These are phyloP conservation scores for Hippophae rhamnoides DNA, from an alignment of 306 rosid genomes.

Conservation along the genomic window DNA sequence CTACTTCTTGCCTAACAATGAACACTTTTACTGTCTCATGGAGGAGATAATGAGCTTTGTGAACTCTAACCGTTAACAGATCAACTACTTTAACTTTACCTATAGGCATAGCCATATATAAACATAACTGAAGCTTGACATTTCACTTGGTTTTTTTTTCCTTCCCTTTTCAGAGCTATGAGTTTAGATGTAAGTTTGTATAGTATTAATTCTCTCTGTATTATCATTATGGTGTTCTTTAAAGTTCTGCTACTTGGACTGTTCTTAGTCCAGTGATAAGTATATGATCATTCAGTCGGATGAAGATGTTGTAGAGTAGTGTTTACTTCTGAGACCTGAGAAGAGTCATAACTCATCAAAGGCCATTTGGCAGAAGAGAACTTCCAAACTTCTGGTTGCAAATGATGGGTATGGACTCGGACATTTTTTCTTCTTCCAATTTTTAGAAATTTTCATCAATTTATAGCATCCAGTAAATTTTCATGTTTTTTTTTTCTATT, in stretches of 20 bases:
- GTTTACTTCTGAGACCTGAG: not conserved
- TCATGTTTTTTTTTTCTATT: no score
- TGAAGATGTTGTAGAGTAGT: not conserved
- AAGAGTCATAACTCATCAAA: slow-evolving; percentile 24
- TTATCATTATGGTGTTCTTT: slow-evolving; percentile 33
- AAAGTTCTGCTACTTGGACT: slow-evolving; percentile 26
- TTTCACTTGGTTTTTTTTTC: slow-evolving; percentile 31
- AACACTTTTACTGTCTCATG: slow-evolving; percentile 64
- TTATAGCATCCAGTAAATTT: no score
- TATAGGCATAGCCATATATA: slow-evolving; percentile 27
- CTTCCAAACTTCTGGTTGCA: slow-evolving; percentile 25
- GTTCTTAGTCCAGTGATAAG: slow-evolving; percentile 10
- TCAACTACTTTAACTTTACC: slow-evolving; percentile 38
- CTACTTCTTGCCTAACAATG: slow-evolving; percentile 88
- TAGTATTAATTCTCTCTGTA: slow-evolving; percentile 34
- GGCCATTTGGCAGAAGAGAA: slow-evolving; percentile 27
- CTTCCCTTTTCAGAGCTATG: slow-evolving; percentile 26
- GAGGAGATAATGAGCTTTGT: slow-evolving; percentile 62
- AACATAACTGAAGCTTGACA: slow-evolving; percentile 52
- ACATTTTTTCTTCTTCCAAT: slow-evolving; percentile 19
- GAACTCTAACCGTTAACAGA: slow-evolving; percentile 46
- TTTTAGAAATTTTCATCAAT: no score
- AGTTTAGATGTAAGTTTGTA: slow-evolving; percentile 56
- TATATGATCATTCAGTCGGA: not conserved
- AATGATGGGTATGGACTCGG: slow-evolving; percentile 19